Evolutionary conservation across 2,329 filamentous ascomycete genomes (phyloP), one percentile per base, ranked within the genome.

Genomic region (Colletotrichum spaethianum): DNA sequence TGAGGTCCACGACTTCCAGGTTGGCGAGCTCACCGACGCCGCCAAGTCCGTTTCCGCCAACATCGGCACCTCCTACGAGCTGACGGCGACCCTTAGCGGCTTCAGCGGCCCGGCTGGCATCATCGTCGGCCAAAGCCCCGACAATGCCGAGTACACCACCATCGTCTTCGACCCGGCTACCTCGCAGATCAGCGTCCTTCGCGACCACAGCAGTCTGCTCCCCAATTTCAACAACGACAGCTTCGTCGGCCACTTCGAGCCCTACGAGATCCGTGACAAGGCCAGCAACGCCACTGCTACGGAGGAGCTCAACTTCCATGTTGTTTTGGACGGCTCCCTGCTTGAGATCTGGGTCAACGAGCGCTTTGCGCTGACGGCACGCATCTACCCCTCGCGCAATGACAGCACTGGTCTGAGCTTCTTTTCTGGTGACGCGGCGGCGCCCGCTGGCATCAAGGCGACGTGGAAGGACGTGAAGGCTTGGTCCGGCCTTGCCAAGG

Each of bases 261-360:
- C 73, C 16, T 74, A 74, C 50, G 42, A 70, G 53, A 50, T 74
- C 7, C 57, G 9, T 26, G 50, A 18, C 4, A 28, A 56, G 23
- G 28, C 18, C 48, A 28, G 23, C 64, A 70, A 63, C 57, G 12
- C 38, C 0, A 63, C 70, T 0, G 20, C 56, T 18, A 46, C 38
- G 11, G 73, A 73, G 33, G 73, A 73, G 6, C 52, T 74, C 20
- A 60, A 16, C 53, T 73, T 74, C 71, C 67, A 73, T 33, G 31
- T 74, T 3, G 36, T 74, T 0, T 59, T 74, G 1, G 73, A 74
- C 60, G 62, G 63, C 46, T 74, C 73, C 2, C 63, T 74, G 59
- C 63, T 74, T 46, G 71, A 74, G 67, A 63, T 74, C 61, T 74
- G 72, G 71, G 67, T 73, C 23, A 74, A 74, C 40, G 73, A 74